Percentiles rank a stretch among this genome's conserved stretches.
Conservation (phyloP, 2,329 filamentous ascomycete genomes). For the Alternaria arborescens region DNA sequence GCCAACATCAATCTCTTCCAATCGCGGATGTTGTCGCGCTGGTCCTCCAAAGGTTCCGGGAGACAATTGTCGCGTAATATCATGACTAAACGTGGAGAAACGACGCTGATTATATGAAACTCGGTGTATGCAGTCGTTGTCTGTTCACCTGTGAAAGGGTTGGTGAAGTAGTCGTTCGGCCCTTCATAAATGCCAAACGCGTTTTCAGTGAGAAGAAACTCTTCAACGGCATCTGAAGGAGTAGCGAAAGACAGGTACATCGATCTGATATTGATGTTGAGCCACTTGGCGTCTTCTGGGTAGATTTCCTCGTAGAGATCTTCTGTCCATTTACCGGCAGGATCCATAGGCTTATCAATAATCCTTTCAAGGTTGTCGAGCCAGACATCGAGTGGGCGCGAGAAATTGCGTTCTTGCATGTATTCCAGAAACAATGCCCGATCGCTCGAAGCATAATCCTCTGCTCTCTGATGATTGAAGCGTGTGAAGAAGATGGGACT, state of each 20-base stretch:
- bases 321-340: conserved; percentile 34
- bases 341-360: conserved; percentile 18
- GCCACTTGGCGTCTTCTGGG: conserved; percentile 42
- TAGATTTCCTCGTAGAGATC: conserved; percentile 34
- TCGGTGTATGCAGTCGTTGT: background rate
- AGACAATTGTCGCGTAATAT: background rate
- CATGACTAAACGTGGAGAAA: background rate
- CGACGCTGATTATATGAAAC: background rate
- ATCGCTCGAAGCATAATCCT: conserved; percentile 48
- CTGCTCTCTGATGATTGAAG: conserved; percentile 46
- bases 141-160: background rate
- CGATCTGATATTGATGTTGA: conserved; percentile 33
- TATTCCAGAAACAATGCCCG: conserved; percentile 34
- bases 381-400: conserved; percentile 46
- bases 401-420: conserved; percentile 41
- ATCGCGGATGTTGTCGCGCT: background rate
- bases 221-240: background rate
- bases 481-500: conserved; percentile 46
- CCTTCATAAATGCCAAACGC: background rate
- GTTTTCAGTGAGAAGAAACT: background rate
- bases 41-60: background rate
- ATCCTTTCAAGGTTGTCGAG: conserved; percentile 45
- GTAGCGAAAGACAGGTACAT: conserved; percentile 30
- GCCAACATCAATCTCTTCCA: background rate
- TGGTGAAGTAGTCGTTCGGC: background rate